phyloP scores from a whole-genome alignment of 2,329 filamentous ascomycete genomes.

The Dactylellina haptotyla region DNA sequence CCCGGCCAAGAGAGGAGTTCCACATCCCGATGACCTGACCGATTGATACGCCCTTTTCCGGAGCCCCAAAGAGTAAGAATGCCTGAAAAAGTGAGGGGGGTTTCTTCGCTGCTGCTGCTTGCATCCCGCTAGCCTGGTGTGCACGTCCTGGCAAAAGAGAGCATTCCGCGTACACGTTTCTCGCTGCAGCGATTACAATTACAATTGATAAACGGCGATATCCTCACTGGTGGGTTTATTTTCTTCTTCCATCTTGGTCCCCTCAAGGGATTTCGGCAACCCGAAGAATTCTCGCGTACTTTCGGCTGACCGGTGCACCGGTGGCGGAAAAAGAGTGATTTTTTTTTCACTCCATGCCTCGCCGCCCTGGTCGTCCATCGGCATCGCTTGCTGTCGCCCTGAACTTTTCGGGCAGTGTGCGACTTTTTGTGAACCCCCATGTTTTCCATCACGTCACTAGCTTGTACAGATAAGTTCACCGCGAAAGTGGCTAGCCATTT shows the following conservation, averaged over 20 bases:
- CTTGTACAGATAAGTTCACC: not conserved
- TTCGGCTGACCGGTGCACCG: slow-evolving; percentile 24
- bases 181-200: not conserved
- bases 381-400: slow-evolving; percentile 4
- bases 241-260: slow-evolving; percentile 1
- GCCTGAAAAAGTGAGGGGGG: too few species aligned
- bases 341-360: slow-evolving; percentile 4
- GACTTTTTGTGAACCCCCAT: not conserved
- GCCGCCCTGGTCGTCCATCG: slow-evolving; percentile 2
- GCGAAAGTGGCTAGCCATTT: not conserved
- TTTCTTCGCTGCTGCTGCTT: too few species aligned
- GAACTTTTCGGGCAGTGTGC: slow-evolving; percentile 40
- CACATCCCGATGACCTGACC: slow-evolving; percentile 24
- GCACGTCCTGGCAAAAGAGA: too few species aligned
- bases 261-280: slow-evolving; percentile 21
- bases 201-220: slow-evolving; percentile 45
- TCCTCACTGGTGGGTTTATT: slow-evolving; percentile 52
- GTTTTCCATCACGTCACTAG: slow-evolving; percentile 25
- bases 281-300: slow-evolving; percentile 52
- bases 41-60: not conserved
- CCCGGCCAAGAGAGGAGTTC: slow-evolving; percentile 18
- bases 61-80: not conserved
- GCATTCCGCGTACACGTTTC: too few species aligned
- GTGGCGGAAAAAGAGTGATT: slow-evolving; percentile 10
- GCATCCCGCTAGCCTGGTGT: too few species aligned